Percentiles rank a stretch among this genome's conserved stretches.
Evolutionary conservation across 176 grass and related monocot genomes (phyloP).

Genomic region (Musa schizocarpa): DNA sequence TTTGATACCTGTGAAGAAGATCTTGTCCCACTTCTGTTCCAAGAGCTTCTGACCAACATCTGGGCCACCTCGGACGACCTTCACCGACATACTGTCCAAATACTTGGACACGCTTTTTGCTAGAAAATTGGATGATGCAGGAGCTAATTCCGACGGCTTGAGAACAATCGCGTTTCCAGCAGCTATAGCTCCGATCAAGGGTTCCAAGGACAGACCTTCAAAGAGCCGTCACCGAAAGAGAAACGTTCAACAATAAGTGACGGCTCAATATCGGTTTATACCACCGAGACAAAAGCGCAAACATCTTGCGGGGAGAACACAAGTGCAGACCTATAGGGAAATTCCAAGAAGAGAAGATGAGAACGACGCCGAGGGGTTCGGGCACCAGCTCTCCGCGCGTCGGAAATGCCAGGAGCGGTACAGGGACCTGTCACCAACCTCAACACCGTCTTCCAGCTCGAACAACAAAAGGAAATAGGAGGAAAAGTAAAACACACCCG

Average conservation of each 20-base stretch:
- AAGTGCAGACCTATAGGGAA: slow-evolving; percentile 47
- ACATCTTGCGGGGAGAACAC: neutral
- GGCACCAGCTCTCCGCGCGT: slow-evolving; percentile 49
- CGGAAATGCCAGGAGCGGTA: slow-evolving; percentile 54
- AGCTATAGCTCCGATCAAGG: slow-evolving; percentile 69
- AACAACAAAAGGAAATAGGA: neutral
- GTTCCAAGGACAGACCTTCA: slow-evolving; percentile 76
- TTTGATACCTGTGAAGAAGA: slow-evolving; percentile 75
- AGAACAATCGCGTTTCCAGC: slow-evolving; percentile 69
- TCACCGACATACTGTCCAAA: slow-evolving; percentile 55
- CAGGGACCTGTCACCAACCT: slow-evolving; percentile 32
- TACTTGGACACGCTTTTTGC: slow-evolving; percentile 37
- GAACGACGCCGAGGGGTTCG: slow-evolving; percentile 82
- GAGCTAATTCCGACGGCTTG: slow-evolving; percentile 83
- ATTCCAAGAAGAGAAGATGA: slow-evolving; percentile 87
- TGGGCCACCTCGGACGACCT: slow-evolving; percentile 59
- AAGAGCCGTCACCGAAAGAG: neutral
- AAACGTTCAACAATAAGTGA: no score
- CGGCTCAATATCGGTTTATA: no score
- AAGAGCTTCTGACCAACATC: slow-evolving; percentile 57
- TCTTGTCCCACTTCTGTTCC: slow-evolving; percentile 81
- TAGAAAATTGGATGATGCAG: slow-evolving; percentile 50
- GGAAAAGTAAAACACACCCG: slow-evolving; percentile 23
- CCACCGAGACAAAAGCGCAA: neutral
- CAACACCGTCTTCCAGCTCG: neutral